Base-by-base conservation (phyloP, 306 rosid species). In the Ziziphus jujuba region DNA sequence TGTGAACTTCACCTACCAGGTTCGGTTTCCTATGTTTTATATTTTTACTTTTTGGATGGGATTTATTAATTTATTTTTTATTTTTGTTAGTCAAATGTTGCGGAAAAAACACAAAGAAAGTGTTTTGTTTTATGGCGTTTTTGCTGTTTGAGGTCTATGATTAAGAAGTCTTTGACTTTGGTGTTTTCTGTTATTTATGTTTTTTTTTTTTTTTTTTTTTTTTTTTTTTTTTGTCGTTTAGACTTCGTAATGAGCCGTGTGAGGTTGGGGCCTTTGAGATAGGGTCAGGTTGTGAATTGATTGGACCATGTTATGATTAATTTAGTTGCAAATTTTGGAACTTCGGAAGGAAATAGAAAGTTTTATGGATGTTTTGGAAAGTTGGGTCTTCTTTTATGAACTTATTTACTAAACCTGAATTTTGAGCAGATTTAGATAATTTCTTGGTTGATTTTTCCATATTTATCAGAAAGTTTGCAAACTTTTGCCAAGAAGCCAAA, bases 1-100 rank as follows among this genome's bases (percentile, higher is more conserved):
- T 66, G 75, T 90, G 82, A 89, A 90, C 79, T 88, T 93, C 62
- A 85, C 84, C 68, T 93, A 88, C 84, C 81, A 80, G 98, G 98
- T 93, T 58, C 74, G 88, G 67, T 16, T 47, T 48, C 40, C 23
- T 21, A 19, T 17, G 24, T 44, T 31, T 2, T 5, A 36, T 4
- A 5, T 49, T 54, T 25, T n/a, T n/a, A n/a, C n/a, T n/a, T 19
- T 31, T 12, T 9, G 6, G 10, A 38, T 73, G 73, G 23, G 20
- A 15, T 19, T 71, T n/a, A n/a, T n/a, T n/a, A n/a, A n/a, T n/a
- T n/a, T n/a, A n/a, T n/a, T n/a, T n/a, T n/a, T n/a, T n/a, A n/a
- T 25, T 20, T 31, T 55, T 75, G n/a, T 70, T 59, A 34, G 77
- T 78, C 59, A 68, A 40, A 38, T 28, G 22, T 72, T 61, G 59